Evolutionary conservation across 108 stramenopile genomes (phyloP), one percentile per base, ranked within the genome.

Genomic region (Asterionellopsis glacialis): DNA sequence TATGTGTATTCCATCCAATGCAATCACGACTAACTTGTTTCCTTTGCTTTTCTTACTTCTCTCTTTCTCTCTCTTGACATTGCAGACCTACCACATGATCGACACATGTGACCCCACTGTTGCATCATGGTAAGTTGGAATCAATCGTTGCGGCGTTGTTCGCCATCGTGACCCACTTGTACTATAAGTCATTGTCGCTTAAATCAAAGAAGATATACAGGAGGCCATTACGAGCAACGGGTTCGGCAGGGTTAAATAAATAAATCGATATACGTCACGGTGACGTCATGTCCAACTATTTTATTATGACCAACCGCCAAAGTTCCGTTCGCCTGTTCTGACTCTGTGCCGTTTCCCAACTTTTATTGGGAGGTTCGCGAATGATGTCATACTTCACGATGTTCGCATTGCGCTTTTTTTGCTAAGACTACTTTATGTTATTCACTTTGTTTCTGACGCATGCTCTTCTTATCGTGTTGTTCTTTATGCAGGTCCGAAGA

Each of bases 41-140:
- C 26, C 9, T 39, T 51, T 23, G 24, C 14, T 33, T 52, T 26
- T 51, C 24, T 40, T 40, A 51, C 41, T 41, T 16, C 62, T 33
- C 59, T 51, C 38, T n/a, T n/a, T n/a, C n/a, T n/a, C n/a, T n/a
- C 33, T 23, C 27, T 25, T 15, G 14, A 68, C 33, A 5, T 33
- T 33, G 33, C 33, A 81, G 67, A 81, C 87, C 1, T 88, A 78
- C 51, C 80, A 84, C 54, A 88, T 88, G 82, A 84, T 88, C 49
- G 68, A 88, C 55, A 74, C 73, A 21, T 88, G 87, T 53, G 74
- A 88, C 68, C 65, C 72, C 0, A 43, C 52, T 6, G 74, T 88
- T 56, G 83, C 87, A 41, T 58, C 76, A n/a, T 88, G 87, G 86
- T 82, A 68, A 75, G 77, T 72, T 21, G 41, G 12, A n/a, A 41